Base-by-base conservation (phyloP, 208 protist species). In the Trichomonas vaginalis region DNA sequence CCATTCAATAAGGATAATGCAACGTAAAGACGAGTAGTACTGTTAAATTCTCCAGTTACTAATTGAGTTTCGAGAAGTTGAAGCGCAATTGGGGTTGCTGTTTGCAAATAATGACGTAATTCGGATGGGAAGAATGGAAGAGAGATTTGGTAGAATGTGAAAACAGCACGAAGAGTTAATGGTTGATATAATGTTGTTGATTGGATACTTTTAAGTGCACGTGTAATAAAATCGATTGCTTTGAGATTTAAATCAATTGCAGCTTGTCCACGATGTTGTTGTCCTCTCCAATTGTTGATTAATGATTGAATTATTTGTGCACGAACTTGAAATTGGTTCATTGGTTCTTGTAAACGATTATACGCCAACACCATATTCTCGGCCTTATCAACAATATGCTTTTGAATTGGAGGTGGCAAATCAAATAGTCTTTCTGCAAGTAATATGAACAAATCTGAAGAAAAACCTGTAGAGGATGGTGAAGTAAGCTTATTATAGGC, bases 361-460 rank as follows among this genome's bases (percentile, higher is more conserved):
- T 92, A 92, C 3, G 6, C 56, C n/a, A 35, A 39, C 0, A 56
- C 27, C 86, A 92, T 92, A 42, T 35, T 92, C 27, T 92, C 86
- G 0, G 86, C 86, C 46, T 92, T 92, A 39, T 92, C 45, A 51
- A 92, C n/a, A 51, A 92, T 92, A 92, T 92, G 86, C 32, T 92
- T 92, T 51, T 48, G 86, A 48, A 92, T 35, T 35, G 86, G 86
- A 56, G 40, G 86, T 17, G 86, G 86, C 15, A 92, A 92, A 39
- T 92, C 86, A 39, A 92, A 92, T 40, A 92, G 37, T 51, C 86
- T 23, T 92, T 92, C 86, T 39, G 86, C 86, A 39, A 40, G 17
- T 48, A 92, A 51, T 51, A 92, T 92, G 45, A 48, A 92, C 15
- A 92, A 39, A 51, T 92, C 86, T 8, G 86, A 92, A 39, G 27